These are phyloP conservation scores for Thalia dealbata DNA, from an alignment of 176 grass and related monocot species.

Conservation along the genomic window DNA sequence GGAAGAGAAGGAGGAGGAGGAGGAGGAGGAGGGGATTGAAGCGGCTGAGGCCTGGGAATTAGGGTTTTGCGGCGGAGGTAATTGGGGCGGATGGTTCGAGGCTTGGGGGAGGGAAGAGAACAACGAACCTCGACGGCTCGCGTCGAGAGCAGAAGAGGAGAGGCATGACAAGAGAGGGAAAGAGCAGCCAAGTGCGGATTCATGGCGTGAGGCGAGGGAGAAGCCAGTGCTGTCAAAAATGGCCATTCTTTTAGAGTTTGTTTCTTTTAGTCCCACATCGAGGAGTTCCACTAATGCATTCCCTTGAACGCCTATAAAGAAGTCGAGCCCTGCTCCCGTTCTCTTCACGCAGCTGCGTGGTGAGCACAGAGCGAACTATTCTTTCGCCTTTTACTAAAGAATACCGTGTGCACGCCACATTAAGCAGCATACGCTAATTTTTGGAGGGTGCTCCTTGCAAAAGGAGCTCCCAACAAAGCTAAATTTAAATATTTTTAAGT, in stretches of 20 bases:
- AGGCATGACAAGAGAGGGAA: not conserved
- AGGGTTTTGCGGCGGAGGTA: constrained; percentile 18
- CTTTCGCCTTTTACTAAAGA: constrained; percentile 37
- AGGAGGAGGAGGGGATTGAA: not conserved
- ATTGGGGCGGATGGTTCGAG: constrained; percentile 29
- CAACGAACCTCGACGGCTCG: constrained; percentile 1
- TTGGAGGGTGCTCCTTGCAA: not conserved
- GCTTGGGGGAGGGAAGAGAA: constrained; percentile 4
- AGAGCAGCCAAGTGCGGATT: not conserved
- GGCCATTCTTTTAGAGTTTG: no score
- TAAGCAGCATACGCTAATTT: constrained; percentile 7
- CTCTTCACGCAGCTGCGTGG: constrained; percentile 6
- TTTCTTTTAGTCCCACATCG: not conserved
- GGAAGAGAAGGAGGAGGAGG: not conserved
- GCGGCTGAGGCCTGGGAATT: not conserved
- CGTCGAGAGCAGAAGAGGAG: not conserved
- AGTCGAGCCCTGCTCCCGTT: no score
- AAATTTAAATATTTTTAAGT: no score
- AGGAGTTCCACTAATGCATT: not conserved
- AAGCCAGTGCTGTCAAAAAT: not conserved
- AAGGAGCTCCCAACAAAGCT: not conserved
- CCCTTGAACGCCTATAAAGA: not conserved
- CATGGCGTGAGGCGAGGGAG: not conserved
- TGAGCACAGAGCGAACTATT: constrained; percentile 23
- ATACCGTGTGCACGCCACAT: constrained; percentile 15